phyloP scores from a whole-genome alignment of 768 basidiomycete species.

The Rossbeevera mucosa region DNA sequence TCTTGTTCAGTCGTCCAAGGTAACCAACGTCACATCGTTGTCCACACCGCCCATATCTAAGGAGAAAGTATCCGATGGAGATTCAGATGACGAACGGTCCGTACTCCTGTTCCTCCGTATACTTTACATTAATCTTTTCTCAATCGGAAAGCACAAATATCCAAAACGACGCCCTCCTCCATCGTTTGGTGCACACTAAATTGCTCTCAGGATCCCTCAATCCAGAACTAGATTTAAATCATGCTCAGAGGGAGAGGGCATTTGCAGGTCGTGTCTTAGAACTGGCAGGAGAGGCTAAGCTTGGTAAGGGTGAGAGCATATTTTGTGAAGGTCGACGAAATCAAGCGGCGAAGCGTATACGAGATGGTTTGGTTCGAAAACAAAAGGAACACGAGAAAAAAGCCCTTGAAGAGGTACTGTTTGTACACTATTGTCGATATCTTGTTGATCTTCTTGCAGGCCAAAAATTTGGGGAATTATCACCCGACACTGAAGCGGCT shows the following conservation, averaged over 20 bases:
- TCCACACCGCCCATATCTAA: slow-evolving; percentile 19
- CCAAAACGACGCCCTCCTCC: slow-evolving; percentile 74
- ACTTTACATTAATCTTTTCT: neutral
- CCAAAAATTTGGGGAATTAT: slow-evolving; percentile 81
- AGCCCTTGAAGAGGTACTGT: slow-evolving; percentile 62
- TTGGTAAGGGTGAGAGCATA: slow-evolving; percentile 69
- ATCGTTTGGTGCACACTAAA: slow-evolving; percentile 75
- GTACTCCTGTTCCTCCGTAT: neutral
- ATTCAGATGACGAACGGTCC: slow-evolving; percentile 57
- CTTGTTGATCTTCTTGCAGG: slow-evolving; percentile 39
- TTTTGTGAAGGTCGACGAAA: slow-evolving; percentile 62
- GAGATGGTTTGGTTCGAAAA: slow-evolving; percentile 65
- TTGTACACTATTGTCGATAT: neutral
- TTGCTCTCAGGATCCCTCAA: slow-evolving; percentile 71
- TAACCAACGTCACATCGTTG: slow-evolving; percentile 47
- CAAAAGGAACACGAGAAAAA: slow-evolving; percentile 51
- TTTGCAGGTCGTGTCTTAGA: slow-evolving; percentile 76
- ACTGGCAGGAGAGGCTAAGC: slow-evolving; percentile 57
- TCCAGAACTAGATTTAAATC: slow-evolving; percentile 54
- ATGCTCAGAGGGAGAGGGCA: slow-evolving; percentile 69
- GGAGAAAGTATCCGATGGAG: slow-evolving; percentile 27
- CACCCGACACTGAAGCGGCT: slow-evolving; percentile 72
- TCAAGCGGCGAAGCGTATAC: slow-evolving; percentile 65
- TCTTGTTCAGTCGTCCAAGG: slow-evolving; percentile 65
- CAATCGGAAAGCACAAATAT: slow-evolving; percentile 52